Percentiles rank a stretch among this genome's conserved stretches.
phyloP scores from a whole-genome alignment of 2,329 filamentous ascomycete species.

The Colletotrichum spaethianum region DNA sequence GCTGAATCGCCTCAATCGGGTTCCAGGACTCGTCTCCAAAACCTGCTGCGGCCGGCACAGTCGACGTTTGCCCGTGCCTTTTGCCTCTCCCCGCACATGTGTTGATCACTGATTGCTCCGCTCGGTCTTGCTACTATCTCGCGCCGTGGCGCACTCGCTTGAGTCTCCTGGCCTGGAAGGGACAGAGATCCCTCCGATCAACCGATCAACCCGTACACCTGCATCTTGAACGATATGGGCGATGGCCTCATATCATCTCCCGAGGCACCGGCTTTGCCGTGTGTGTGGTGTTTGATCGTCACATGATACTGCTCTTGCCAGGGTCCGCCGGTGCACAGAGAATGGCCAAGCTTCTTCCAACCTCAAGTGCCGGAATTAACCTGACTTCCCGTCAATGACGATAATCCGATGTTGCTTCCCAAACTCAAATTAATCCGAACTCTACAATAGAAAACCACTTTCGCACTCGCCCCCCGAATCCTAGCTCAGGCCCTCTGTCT shows the following conservation, averaged over 20 bases:
- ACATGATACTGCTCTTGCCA: conserved; percentile 21
- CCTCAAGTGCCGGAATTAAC: background rate
- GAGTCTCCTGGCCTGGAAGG: background rate
- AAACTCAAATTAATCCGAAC: conserved; percentile 39
- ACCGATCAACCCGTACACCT: background rate
- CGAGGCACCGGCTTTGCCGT: conserved; percentile 6
- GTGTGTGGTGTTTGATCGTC: conserved; percentile 26
- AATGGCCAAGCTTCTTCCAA: background rate
- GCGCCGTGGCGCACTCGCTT: background rate
- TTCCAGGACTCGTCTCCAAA: conserved; percentile 9
- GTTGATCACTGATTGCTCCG: background rate
- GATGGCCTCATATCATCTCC: background rate
- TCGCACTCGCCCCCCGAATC: background rate
- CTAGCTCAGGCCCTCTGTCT: conserved; percentile 17
- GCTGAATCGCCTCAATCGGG: conserved; percentile 36
- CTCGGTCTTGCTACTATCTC: background rate
- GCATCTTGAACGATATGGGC: background rate
- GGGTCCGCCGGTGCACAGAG: background rate
- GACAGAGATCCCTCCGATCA: background rate
- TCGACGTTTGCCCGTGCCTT: background rate
- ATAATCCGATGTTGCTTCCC: conserved; percentile 31
- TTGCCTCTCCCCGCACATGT: conserved; percentile 2
- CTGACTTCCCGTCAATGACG: conserved; percentile 34
- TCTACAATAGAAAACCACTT: background rate
- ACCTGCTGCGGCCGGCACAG: conserved; percentile 30